Evolutionary conservation across 140 eudicot species (phyloP).

Genomic region (Oenanthe javanica): DNA sequence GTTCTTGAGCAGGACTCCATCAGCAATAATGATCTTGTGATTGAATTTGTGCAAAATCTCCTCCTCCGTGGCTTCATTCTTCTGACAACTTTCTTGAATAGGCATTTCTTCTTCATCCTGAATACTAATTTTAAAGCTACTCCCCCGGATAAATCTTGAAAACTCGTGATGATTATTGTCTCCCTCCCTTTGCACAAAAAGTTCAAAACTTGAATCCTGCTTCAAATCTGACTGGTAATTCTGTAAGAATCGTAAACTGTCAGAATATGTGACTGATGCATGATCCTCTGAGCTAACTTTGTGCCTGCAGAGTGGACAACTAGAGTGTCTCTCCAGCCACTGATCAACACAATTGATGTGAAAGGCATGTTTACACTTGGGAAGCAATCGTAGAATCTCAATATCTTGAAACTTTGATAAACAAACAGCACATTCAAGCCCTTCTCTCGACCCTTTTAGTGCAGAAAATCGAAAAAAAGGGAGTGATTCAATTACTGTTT

Average conservation of each 20-base stretch:
- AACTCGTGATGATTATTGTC: slow-evolving; percentile 3
- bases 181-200: slow-evolving; percentile 44
- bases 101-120: slow-evolving; percentile 24
- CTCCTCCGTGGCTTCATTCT: slow-evolving; percentile 3
- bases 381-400: slow-evolving; percentile 55
- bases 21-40: slow-evolving; percentile 49
- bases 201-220: slow-evolving; percentile 32
- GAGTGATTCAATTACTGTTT: slow-evolving; percentile 46
- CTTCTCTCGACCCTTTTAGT: slow-evolving; percentile 53
- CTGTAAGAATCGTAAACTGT: slow-evolving; percentile 44
- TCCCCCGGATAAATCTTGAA: slow-evolving; percentile 23
- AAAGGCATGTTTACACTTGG: slow-evolving; percentile 79
- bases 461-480: slow-evolving; percentile 66
- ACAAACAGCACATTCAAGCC: slow-evolving; percentile 83
- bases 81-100: slow-evolving; percentile 1
- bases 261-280: slow-evolving; percentile 21
- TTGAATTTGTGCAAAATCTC: slow-evolving; percentile 38
- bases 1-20: slow-evolving; percentile 35
- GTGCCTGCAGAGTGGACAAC: slow-evolving; percentile 76
- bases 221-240: slow-evolving; percentile 19
- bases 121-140: slow-evolving; percentile 16
- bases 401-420: slow-evolving; percentile 53
- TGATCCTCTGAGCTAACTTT: slow-evolving; percentile 47
- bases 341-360: slow-evolving; percentile 66
- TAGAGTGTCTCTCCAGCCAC: slow-evolving; percentile 77